A percentile compares a stretch with the other conserved stretches of the same genome.
phyloP scores from a whole-genome alignment of 1,139 yeast genomes.

The Insectozyma bohioensis region DNA sequence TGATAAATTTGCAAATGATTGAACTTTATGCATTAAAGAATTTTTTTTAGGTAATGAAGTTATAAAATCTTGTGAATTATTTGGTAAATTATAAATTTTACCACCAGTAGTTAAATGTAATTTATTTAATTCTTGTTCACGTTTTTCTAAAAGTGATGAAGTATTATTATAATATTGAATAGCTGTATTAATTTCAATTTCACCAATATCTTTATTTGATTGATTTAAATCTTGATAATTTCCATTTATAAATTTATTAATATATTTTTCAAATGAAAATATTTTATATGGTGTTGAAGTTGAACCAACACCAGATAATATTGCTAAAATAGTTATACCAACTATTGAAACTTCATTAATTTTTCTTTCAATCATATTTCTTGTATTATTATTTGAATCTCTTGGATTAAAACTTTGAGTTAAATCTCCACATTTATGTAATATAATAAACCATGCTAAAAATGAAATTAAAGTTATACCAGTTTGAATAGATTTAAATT shows the following conservation, averaged over 20 bases:
- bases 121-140: slow-evolving; percentile 32
- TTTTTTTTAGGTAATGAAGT: slow-evolving; percentile 10
- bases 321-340: slow-evolving; percentile 72
- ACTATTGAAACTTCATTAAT: slow-evolving; percentile 64
- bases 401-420: slow-evolving; percentile 28
- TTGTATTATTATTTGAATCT: slow-evolving; percentile 8
- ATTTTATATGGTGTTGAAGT: slow-evolving; percentile 56
- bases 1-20: slow-evolving; percentile 41
- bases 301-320: slow-evolving; percentile 73
- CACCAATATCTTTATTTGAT: slow-evolving; percentile 14
- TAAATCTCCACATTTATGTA: slow-evolving; percentile 38
- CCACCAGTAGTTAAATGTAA: slow-evolving; percentile 25
- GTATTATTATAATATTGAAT: slow-evolving; percentile 44
- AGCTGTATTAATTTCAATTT: slow-evolving; percentile 27
- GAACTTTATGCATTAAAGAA: slow-evolving; percentile 36
- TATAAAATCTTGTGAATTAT: slow-evolving; percentile 16
- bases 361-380: slow-evolving; percentile 32
- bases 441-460: slow-evolving; percentile 32
- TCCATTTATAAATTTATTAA: slow-evolving; percentile 5
- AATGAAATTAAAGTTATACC: slow-evolving; percentile 17
- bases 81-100: slow-evolving; percentile 25
- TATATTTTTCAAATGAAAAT: slow-evolving; percentile 14
- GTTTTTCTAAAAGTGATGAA: slow-evolving; percentile 28
- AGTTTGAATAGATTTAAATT: slow-evolving; percentile 7
- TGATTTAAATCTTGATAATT: background rate